Base-by-base conservation (phyloP, 139 green algal genomes). In the Eudorina sp. region DNA sequence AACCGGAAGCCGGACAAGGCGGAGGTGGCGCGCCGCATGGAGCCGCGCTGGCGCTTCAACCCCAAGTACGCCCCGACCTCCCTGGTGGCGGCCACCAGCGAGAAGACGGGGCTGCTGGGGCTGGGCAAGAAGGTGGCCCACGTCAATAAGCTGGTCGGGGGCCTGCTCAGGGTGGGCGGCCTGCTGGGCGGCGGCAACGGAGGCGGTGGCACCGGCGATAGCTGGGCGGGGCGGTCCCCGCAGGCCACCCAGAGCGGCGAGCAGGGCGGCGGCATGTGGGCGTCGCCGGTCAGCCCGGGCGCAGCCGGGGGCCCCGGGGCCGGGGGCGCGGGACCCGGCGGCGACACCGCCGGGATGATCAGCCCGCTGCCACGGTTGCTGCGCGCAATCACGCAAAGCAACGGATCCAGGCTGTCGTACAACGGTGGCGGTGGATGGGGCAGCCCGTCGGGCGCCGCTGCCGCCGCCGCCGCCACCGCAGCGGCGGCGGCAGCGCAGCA, bases 21-120 rank as follows among this genome's bases (percentile, higher is more conserved):
- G 13, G 83, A 88, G 46, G 18, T 80, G 9, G 45, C 46, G 2
- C 51, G 48, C 14, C 68, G 23, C 41, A 40, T 9, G 21, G 48
- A 88, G 83, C 31, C 68, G 29, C 68, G 83, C 8, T 88, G 83
- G 83, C 68, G 68, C 68, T 88, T 88, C 66, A 80, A 81, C 68
- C 14, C 83, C 48, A 82, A 62, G 68, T 88, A 88, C 46, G 83
- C 83, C 36, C 83, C 83, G 41, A 8, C 83, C 13, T 31, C 38
- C 11, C 48, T 88, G 18, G 83, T 88, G 25, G 13, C 36, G 4
- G 83, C 66, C 36, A 81, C 66, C 25, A 48, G 3, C 18, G 83
- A 81, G 23, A 58, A 72, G 48, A 55, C 48, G 14, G 83, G 83
- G 16, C 45, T 87, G 45, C 81, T 79, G 62, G 64, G 64, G 3